These are phyloP conservation scores for Xylaria nigripes DNA, from an alignment of 495 filamentous ascomycete species.

Conservation along the genomic window DNA sequence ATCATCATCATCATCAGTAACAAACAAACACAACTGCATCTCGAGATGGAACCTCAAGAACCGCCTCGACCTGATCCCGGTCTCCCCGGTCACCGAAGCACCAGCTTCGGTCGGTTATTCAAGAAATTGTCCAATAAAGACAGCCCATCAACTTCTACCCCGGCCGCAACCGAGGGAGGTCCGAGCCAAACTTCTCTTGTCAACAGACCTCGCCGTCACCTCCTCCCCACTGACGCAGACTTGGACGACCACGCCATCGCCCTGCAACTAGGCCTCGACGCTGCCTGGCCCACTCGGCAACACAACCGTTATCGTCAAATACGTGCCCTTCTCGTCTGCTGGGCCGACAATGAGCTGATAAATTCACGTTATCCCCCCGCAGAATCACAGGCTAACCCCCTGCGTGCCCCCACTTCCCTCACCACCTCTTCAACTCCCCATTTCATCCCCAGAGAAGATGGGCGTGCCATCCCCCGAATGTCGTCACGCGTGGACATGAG, in stretches of 20 bases:
- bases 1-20: no score
- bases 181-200: not conserved
- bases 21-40: not conserved
- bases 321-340: slow-evolving; percentile 6
- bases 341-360: slow-evolving; percentile 1
- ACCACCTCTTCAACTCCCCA: not conserved
- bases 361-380: not conserved
- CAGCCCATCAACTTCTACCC: not conserved
- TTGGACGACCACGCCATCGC: not conserved
- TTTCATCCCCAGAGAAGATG: not conserved
- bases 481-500: not conserved
- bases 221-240: not conserved
- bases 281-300: slow-evolving; percentile 1
- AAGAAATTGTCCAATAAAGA: not conserved
- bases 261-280: not conserved
- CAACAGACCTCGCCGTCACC: not conserved
- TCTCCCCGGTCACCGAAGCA: not conserved
- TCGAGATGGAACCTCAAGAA: not conserved
- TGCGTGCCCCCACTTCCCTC: not conserved
- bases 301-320: slow-evolving; percentile 2
- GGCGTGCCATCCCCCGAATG: not conserved
- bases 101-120: not conserved
- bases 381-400: not conserved
- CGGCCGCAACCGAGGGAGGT: not conserved
- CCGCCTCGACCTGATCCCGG: not conserved